Evolutionary conservation across 2,329 filamentous ascomycete genomes (phyloP).

Genomic region (Colletotrichum sp.): DNA sequence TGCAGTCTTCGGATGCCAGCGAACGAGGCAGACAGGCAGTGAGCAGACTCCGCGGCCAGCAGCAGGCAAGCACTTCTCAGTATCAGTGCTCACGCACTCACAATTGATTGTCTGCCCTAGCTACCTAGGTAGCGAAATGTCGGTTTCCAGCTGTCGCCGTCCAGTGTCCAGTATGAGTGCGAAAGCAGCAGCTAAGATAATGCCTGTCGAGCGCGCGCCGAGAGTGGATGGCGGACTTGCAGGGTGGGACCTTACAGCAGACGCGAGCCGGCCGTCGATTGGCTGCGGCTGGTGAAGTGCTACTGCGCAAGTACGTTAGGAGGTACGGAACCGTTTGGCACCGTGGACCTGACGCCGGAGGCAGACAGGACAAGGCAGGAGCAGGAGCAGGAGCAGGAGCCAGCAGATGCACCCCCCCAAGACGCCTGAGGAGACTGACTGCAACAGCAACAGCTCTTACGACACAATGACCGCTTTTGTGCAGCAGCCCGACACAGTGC

Average conservation of each 20-base stretch:
- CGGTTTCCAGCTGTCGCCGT: neutral
- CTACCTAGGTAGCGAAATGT: neutral
- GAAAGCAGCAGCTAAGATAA: neutral
- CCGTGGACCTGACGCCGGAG: neutral
- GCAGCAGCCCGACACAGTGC: neutral
- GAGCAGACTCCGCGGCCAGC: neutral
- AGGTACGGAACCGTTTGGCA: neutral
- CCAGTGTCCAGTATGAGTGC: neutral
- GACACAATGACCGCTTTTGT: slow-evolving; percentile 10
- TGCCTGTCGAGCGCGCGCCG: slow-evolving; percentile 3
- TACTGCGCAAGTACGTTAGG: neutral
- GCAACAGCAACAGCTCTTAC: neutral
- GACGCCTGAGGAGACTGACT: neutral
- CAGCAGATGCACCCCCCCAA: neutral
- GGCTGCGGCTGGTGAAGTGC: neutral
- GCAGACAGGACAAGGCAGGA: neutral
- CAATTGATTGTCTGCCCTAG: neutral
- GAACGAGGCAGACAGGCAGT: neutral
- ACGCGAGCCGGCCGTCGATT: neutral
- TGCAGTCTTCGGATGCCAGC: neutral
- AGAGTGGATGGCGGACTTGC: neutral
- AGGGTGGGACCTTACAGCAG: neutral
- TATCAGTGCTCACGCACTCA: neutral
- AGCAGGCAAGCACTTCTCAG: neutral
- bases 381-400: neutral